Percentiles rank a stretch among this genome's conserved stretches.
phyloP scores from a whole-genome alignment of 139 green algal species.

The Pseudopediastrum boryanum region DNA sequence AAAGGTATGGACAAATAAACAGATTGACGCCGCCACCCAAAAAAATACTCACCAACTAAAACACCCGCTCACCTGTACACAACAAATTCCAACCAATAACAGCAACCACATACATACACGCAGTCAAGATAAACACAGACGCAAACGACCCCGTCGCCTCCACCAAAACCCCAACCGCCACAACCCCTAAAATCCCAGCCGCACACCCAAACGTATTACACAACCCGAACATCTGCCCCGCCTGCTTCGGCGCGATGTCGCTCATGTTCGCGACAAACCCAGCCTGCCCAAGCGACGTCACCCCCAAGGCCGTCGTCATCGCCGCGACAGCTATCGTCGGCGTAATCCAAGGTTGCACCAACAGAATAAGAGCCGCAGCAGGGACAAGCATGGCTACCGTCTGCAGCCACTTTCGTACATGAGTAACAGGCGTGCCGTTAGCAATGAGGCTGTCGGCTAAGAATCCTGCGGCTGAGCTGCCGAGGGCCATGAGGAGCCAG shows the following conservation, averaged over 20 bases:
- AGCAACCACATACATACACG: slow-evolving; percentile 76
- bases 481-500: slow-evolving; percentile 86
- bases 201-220: slow-evolving; percentile 90
- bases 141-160: slow-evolving; percentile 76
- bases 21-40: too few species aligned
- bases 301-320: slow-evolving; percentile 81
- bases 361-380: slow-evolving; percentile 69
- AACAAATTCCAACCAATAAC: slow-evolving; percentile 70
- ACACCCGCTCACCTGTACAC: slow-evolving; percentile 60
- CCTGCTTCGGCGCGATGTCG: slow-evolving; percentile 82
- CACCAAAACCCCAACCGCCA: slow-evolving; percentile 78
- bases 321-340: slow-evolving; percentile 47
- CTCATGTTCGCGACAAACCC: slow-evolving; percentile 91
- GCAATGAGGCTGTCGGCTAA: slow-evolving; percentile 77
- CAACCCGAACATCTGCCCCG: slow-evolving; percentile 81
- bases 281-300: slow-evolving; percentile 79
- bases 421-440: slow-evolving; percentile 42
- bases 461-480: slow-evolving; percentile 65
- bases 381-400: slow-evolving; percentile 81
- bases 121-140: slow-evolving; percentile 82
- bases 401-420: slow-evolving; percentile 77
- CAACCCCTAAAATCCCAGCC: slow-evolving; percentile 77
- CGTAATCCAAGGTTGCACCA: slow-evolving; percentile 44
- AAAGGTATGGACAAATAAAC: too few species aligned
- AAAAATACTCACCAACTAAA: too few species aligned